These are phyloP conservation scores for Erucastrum elatum DNA, from an alignment of 345 rosid genomes.

Conservation along the genomic window DNA sequence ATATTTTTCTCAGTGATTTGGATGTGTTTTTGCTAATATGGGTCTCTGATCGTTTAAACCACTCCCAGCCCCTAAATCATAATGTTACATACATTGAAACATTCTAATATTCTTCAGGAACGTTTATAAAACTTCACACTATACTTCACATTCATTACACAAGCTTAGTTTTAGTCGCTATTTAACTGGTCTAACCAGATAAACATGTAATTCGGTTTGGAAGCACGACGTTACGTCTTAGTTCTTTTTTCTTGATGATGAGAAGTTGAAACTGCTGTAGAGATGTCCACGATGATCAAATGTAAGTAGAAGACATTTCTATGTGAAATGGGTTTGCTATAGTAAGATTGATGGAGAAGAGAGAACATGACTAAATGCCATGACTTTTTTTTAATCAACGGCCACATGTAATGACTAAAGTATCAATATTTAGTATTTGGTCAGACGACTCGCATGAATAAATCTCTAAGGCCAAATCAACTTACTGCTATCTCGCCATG, in stretches of 20 bases:
- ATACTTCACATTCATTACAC: too few relatives aligned
- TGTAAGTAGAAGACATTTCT: too few relatives aligned
- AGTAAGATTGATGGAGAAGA: not conserved
- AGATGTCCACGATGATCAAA: too few relatives aligned
- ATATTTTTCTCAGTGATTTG: not conserved
- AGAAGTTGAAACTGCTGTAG: too few relatives aligned
- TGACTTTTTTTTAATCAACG: too few relatives aligned
- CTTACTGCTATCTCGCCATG: not conserved
- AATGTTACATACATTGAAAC: not conserved
- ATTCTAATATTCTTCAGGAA: not conserved
- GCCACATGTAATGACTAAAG: conserved; percentile 4
- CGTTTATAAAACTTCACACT: not conserved
- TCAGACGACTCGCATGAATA: not conserved
- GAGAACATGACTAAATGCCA: not conserved
- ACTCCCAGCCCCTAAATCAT: not conserved
- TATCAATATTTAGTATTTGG: not conserved
- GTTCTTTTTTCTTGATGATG: too few relatives aligned
- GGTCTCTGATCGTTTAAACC: not conserved
- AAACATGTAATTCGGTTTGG: too few relatives aligned
- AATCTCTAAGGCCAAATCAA: conserved; percentile 12
- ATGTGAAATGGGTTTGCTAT: not conserved
- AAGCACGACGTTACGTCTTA: too few relatives aligned
- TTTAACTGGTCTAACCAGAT: too few relatives aligned
- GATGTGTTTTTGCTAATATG: not conserved
- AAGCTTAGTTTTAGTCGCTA: too few relatives aligned